Evolutionary conservation across 768 basidiomycete species (phyloP).

Genomic region (Dentipellis fragilis): DNA sequence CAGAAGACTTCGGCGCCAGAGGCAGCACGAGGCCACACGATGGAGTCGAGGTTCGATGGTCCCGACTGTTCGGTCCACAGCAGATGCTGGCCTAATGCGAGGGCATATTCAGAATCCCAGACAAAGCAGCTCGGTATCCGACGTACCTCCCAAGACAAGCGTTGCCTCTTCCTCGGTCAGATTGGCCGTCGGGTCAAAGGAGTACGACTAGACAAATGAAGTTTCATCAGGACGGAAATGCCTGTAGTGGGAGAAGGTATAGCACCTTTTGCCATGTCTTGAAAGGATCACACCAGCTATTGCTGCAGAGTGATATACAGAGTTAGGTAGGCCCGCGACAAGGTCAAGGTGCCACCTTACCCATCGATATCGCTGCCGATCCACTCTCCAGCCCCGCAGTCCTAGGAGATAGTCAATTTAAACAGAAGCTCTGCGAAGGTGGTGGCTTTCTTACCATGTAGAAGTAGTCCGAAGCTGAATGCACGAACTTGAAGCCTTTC

Average conservation of each 20-base stretch:
- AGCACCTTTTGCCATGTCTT: constrained; percentile 66
- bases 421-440: not conserved
- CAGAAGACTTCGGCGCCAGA: constrained; percentile 71
- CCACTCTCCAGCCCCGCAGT: constrained; percentile 70
- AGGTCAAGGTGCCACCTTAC: constrained; percentile 17
- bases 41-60: constrained; percentile 57
- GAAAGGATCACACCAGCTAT: constrained; percentile 72
- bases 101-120: not conserved
- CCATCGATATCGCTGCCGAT: constrained; percentile 39
- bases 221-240: constrained; percentile 7
- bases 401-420: constrained; percentile 20
- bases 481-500: constrained; percentile 51
- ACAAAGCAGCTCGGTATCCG: not conserved
- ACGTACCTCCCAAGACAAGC: constrained; percentile 62
- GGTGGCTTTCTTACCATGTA: constrained; percentile 1
- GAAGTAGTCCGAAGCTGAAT: constrained; percentile 40
- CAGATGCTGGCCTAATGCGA: constrained; percentile 42
- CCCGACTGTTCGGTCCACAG: constrained; percentile 71
- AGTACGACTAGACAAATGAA: constrained; percentile 36
- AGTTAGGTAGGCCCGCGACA: not conserved
- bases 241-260: constrained; percentile 6
- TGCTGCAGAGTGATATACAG: constrained; percentile 20
- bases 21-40: constrained; percentile 65
- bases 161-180: constrained; percentile 34
- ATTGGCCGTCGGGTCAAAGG: constrained; percentile 59